Base-by-base conservation (phyloP, 2,329 filamentous ascomycete species). In the Alternaria tenuissima region DNA sequence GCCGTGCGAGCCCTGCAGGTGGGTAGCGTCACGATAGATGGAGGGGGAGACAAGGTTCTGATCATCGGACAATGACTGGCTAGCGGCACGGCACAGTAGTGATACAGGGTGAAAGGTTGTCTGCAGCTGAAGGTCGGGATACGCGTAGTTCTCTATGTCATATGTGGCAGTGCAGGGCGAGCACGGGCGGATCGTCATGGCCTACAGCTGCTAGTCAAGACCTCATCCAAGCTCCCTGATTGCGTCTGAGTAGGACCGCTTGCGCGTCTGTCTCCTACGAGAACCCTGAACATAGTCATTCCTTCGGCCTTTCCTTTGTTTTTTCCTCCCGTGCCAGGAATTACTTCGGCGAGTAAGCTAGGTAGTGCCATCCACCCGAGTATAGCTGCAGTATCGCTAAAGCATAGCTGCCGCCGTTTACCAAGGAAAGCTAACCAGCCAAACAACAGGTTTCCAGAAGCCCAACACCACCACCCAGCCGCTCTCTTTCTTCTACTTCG, bases 381-480 rank as follows among this genome's bases (percentile, higher is more conserved):
- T 36, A 57, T n/a, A 52, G 41, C 41, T 57, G 57, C 57, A 57
- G 53, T 26, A 57, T 52, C 57, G 57, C 57, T 57, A 52, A 59
- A 51, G 44, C 51, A 56, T 59, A 59, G 57, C 57, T 59, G 57
- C 57, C 57, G 57, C 46, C 52, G 12, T 51, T 30, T 51, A 51
- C 52, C 52, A 49, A 55, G 41, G 16, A 42, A 60, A 60, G 57
- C 47, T 42, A 57, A 57, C 34, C 57, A 44, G 53, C 41, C 57
- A 60, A 18, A 52, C 54, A 60, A 42, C 57, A 60, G 57, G 57
- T 60, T 57, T 60, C 57, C 54, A 14, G 32, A 18, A 26, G 18
- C 20, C 22, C 53, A 42, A 42, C 57, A 47, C 22, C 41, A 57
- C 16, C 42, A 47, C 53, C 28, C 47, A 39, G 47, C 54, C 57